A percentile compares a stretch with the other conserved stretches of the same genome.
phyloP scores from a whole-genome alignment of 1,284 basidiomycete genomes.

The Leccinum subspadiceum region DNA sequence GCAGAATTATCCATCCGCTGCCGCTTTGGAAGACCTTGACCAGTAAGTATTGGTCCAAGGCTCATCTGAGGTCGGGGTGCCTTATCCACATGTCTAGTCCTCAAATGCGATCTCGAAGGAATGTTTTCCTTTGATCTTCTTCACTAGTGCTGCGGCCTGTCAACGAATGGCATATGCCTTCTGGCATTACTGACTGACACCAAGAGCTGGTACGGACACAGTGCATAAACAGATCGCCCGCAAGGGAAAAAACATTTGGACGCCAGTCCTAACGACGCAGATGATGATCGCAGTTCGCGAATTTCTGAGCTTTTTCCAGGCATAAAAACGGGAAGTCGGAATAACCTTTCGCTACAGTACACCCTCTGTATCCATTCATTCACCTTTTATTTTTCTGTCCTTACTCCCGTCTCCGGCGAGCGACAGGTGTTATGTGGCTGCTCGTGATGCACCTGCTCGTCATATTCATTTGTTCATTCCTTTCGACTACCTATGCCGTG shows the following conservation, averaged over 20 bases:
- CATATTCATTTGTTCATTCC: conserved; percentile 4
- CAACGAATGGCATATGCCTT: not conserved
- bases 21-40: not conserved
- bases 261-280: not conserved
- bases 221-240: not conserved
- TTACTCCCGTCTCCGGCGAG: conserved; percentile 1
- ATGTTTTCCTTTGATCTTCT: not conserved
- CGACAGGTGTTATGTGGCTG: not conserved
- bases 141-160: not conserved
- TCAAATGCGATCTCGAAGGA: not conserved
- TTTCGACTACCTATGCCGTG: conserved; percentile 15
- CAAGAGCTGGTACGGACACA: not conserved
- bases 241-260: not conserved
- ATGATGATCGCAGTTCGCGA: not conserved
- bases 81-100: not conserved
- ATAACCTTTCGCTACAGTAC: not conserved
- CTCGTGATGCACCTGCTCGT: conserved; percentile 13
- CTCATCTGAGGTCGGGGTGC: not conserved
- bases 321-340: conserved; percentile 8
- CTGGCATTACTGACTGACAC: not conserved
- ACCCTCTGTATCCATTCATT: not conserved
- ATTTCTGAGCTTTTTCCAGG: not conserved
- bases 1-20: not conserved
- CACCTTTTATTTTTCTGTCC: not conserved
- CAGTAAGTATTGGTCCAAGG: not conserved